phyloP scores from a whole-genome alignment of 225 moss, liverwort and hornwort species.

The Sphagnum tenellum region DNA sequence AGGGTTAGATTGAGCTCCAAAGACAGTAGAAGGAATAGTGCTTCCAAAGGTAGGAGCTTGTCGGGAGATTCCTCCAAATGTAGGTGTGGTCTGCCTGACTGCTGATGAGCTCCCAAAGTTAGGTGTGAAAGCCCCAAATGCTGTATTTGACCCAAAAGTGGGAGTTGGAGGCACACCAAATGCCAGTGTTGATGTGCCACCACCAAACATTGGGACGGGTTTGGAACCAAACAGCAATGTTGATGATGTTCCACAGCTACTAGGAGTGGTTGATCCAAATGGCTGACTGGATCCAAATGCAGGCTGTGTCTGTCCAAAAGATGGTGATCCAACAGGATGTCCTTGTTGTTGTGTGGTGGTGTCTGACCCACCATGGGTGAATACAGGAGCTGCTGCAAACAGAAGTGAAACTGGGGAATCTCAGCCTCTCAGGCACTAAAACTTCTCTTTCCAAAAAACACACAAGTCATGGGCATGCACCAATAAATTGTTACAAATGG shows the following conservation, averaged over 20 bases:
- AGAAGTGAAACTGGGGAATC: no score
- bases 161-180: slow-evolving; percentile 62
- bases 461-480: no score
- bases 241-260: slow-evolving; percentile 61
- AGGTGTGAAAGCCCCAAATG: slow-evolving; percentile 14
- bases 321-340: slow-evolving; percentile 83
- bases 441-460: no score
- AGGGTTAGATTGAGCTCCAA: slow-evolving; percentile 36
- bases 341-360: slow-evolving; percentile 57
- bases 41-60: slow-evolving; percentile 68
- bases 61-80: slow-evolving; percentile 56
- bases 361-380: slow-evolving; percentile 40
- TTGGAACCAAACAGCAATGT: slow-evolving; percentile 67
- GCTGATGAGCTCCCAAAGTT: no score
- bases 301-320: slow-evolving; percentile 51
- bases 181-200: slow-evolving; percentile 23
- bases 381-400: slow-evolving; percentile 10
- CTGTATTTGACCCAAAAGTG: slow-evolving; percentile 52
- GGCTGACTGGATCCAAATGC: slow-evolving; percentile 40
- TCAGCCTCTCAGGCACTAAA: no score
- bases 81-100: slow-evolving; percentile 58
- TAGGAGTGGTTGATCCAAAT: slow-evolving; percentile 78
- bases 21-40: slow-evolving; percentile 50
- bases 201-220: slow-evolving; percentile 64
- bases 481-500: no score